Conservation (phyloP, 257 asterid genomes). For the Striga asiatica region DNA sequence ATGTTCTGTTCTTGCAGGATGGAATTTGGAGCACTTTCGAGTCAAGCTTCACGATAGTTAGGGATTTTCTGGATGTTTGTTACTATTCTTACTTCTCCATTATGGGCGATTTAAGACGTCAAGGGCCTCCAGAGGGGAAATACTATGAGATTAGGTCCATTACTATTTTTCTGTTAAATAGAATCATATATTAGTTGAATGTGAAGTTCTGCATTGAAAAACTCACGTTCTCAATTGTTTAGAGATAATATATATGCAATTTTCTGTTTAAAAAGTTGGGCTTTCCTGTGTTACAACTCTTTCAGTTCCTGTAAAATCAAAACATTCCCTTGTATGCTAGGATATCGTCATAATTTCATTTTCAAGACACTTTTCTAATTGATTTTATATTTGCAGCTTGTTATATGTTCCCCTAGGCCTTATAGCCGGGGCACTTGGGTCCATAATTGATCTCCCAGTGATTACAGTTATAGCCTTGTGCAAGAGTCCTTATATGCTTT, state of each 20-base stretch:
- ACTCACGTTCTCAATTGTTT: too few species aligned
- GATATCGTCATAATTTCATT: not conserved
- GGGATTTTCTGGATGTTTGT: slow-evolving; percentile 70
- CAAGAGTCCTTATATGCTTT: slow-evolving; percentile 80
- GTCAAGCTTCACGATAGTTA: slow-evolving; percentile 59
- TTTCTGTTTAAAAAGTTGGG: too few species aligned
- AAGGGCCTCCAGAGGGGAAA: slow-evolving; percentile 45
- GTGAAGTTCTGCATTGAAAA: not conserved
- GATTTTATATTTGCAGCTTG: slow-evolving; percentile 37
- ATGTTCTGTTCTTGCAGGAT: slow-evolving; percentile 47
- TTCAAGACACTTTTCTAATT: not conserved
- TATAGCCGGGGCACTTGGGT: slow-evolving; percentile 56
- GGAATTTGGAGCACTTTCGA: slow-evolving; percentile 65
- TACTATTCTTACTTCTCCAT: slow-evolving; percentile 64
- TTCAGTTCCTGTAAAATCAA: too few species aligned
- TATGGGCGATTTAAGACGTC: slow-evolving; percentile 56
- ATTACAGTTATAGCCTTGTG: slow-evolving; percentile 50
- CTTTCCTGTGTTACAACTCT: too few species aligned
- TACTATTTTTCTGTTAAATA: slow-evolving; percentile 7
- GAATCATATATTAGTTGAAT: too few species aligned
- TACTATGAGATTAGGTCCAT: slow-evolving; percentile 72
- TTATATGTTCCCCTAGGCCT: slow-evolving; percentile 54
- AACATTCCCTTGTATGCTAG: not conserved
- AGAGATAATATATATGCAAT: too few species aligned
- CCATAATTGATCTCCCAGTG: slow-evolving; percentile 45